phyloP scores from a whole-genome alignment of 2,329 filamentous ascomycete genomes.

The Zasmidium angulare region DNA sequence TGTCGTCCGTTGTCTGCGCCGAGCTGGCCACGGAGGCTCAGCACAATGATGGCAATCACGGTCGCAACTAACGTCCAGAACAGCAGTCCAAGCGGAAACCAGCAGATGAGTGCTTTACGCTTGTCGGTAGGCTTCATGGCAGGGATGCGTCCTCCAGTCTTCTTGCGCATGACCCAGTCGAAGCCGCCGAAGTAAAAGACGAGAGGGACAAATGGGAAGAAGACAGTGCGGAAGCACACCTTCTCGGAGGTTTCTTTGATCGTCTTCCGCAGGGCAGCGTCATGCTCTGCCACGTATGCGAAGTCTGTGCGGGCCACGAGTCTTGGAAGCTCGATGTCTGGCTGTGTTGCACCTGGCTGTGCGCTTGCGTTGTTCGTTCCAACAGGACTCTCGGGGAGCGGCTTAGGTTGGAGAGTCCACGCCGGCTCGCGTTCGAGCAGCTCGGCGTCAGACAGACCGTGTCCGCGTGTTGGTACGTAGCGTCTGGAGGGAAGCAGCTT shows the following conservation, averaged over 20 bases:
- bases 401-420: neutral
- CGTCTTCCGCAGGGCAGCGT: no score
- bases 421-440: neutral
- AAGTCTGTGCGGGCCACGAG: neutral
- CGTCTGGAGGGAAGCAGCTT: neutral
- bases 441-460: conserved; percentile 2
- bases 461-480: neutral
- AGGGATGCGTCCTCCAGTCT: conserved; percentile 20
- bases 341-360: neutral
- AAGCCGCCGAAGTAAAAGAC: conserved; percentile 24
- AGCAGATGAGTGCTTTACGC: conserved; percentile 19
- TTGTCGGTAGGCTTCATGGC: conserved; percentile 25
- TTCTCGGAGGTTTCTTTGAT: no score
- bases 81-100: conserved; percentile 17
- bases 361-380: neutral
- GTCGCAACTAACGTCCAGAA: no score
- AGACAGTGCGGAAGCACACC: neutral
- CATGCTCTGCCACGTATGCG: neutral
- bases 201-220: conserved; percentile 23
- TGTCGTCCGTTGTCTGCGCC: no score
- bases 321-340: neutral
- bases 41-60: no score
- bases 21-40: no score
- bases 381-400: neutral
- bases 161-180: conserved; percentile 21